Conservation (phyloP, 1,139 yeast species). For the Diutina sp. region DNA sequence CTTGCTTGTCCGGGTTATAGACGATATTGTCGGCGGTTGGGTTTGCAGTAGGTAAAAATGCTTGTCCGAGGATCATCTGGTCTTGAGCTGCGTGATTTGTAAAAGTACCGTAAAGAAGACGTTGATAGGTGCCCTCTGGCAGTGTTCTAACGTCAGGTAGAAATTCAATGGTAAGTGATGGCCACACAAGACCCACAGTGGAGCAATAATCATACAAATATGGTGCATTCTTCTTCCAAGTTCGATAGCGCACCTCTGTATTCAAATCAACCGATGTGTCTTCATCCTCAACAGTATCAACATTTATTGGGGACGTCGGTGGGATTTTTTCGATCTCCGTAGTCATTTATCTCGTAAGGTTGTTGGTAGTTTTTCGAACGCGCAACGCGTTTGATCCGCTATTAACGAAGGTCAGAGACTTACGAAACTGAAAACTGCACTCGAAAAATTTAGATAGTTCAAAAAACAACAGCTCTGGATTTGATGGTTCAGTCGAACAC, state of each 20-base stretch:
- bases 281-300: not conserved
- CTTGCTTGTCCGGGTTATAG: constrained; percentile 27
- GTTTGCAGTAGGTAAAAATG: not conserved
- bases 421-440: too few species aligned
- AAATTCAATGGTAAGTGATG: constrained; percentile 40
- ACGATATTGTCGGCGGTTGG: constrained; percentile 4
- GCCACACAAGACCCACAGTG: constrained; percentile 42
- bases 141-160: constrained; percentile 31
- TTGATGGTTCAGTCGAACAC: too few species aligned
- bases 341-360: not conserved
- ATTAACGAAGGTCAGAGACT: too few species aligned
- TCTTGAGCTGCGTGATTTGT: constrained; percentile 3
- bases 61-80: not conserved
- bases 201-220: constrained; percentile 35
- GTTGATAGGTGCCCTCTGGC: constrained; percentile 2
- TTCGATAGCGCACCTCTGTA: constrained; percentile 19
- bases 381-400: not conserved
- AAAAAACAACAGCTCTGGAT: too few species aligned
- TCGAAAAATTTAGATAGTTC: too few species aligned
- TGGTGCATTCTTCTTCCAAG: constrained; percentile 47
- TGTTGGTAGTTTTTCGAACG: not conserved
- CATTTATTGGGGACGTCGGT: not conserved
- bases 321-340: not conserved
- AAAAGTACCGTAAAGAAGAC: constrained; percentile 11
- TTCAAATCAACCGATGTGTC: constrained; percentile 5